Conservation (phyloP, 352 stramenopile genomes). For the Globisporangium paroecandrum region DNA sequence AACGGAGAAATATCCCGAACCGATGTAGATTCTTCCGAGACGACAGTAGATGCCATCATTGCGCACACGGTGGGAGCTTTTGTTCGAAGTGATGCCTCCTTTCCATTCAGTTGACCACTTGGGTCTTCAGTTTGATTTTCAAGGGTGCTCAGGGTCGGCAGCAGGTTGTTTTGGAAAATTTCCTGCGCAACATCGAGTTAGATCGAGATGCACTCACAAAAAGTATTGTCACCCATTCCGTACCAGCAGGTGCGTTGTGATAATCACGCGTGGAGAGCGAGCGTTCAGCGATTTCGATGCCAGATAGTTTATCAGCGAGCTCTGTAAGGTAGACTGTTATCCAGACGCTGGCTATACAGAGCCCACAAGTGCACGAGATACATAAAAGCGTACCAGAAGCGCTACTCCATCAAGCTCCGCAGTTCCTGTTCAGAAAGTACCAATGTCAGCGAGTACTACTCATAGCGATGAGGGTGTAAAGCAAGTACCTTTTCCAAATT, state of each 20-base stretch:
- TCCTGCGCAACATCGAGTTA: conserved; percentile 30
- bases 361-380: background rate
- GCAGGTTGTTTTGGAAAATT: conserved; percentile 49
- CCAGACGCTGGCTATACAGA: background rate
- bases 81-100: background rate
- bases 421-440: conserved; percentile 38
- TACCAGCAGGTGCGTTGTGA: conserved; percentile 85
- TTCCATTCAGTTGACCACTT: background rate
- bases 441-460: background rate
- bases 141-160: conserved; percentile 16
- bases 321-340: conserved; percentile 28
- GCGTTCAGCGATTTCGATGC: conserved; percentile 23
- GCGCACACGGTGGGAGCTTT: conserved; percentile 34
- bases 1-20: conserved; percentile 35
- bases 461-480: background rate
- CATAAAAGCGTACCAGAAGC: conserved; percentile 46
- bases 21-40: conserved; percentile 16
- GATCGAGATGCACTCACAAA: background rate
- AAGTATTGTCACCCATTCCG: background rate
- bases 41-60: conserved; percentile 48
- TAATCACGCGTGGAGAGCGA: conserved; percentile 50
- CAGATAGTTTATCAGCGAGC: conserved; percentile 60
- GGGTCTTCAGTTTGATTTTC: background rate
- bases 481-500: conserved; percentile 80
- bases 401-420: conserved; percentile 70